Base-by-base conservation (phyloP, 2,329 filamentous ascomycete genomes). In the Daldinia sp. region DNA sequence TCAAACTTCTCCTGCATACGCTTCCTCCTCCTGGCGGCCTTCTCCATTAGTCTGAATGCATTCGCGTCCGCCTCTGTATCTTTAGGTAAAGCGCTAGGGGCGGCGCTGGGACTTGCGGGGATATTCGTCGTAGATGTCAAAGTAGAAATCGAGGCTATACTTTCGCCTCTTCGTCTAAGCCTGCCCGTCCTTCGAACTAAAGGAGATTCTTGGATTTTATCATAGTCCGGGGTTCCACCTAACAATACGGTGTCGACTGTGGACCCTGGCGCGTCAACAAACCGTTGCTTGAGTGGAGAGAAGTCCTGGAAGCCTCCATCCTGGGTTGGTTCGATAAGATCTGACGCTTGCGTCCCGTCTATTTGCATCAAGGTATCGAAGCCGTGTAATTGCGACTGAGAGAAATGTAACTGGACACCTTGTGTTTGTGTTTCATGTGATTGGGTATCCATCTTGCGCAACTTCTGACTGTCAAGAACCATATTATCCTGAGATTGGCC, bases 261-360 rank as follows among this genome's bases (percentile, higher is more conserved):
- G 0, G 92, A 93, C 13, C 83, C 80, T 1, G 91, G 89, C 0
- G 87, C 81, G 33, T 89, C 86, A 59, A 89, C 75, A 78, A 93
- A 94, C 54, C 91, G 85, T 64, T 86, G 83, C 67, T 88, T 90
- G 55, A 93, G 85, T 48, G 93, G 93, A 0, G 92, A 92, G 63
- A 89, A 90, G 63, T 90, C 83, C 44, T 90, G 87, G 72, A 96
- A 93, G 0, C 93, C 94, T 18, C 82, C 86, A 77, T 97, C 94
- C 77, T 97, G 94, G 1, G 93, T 96, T 0, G 90, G 89, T 64
- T 94, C 91, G 4, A 93, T 85, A 56, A 91, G 83, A 33, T 93
- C 89, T 0, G 92, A 93, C 20, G 86, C 79, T 73, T 94, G 91
- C 0, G 90, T 92, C 53, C 76, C 76, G 15, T 81, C 78, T 48